Conservation (phyloP, 2,329 filamentous ascomycete species). For the Colletotrichum simmondsii region DNA sequence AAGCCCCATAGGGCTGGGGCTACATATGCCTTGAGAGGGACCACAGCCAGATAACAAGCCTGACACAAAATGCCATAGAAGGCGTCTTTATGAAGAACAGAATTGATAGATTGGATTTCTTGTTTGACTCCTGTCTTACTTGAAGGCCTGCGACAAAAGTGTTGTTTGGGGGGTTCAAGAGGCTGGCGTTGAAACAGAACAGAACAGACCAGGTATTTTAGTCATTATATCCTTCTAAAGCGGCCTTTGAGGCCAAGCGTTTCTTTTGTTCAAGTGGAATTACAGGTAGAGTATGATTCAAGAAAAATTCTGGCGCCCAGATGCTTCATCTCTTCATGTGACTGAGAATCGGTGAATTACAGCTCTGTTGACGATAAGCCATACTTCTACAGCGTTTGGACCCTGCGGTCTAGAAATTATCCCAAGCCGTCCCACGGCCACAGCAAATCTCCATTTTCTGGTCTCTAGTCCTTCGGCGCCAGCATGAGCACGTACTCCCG, state of each 20-base stretch:
- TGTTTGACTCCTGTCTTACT: neutral
- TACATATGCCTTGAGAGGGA: neutral
- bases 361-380: no score
- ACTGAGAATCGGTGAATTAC: neutral
- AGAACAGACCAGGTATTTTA: neutral
- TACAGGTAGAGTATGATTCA: neutral
- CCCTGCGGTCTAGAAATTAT: neutral
- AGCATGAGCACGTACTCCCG: constrained; percentile 98
- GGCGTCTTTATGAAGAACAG: neutral
- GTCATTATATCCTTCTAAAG: neutral
- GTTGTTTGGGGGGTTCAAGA: neutral
- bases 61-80: neutral
- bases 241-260: neutral
- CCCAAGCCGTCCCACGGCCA: neutral
- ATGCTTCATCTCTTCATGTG: neutral
- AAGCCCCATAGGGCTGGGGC: constrained; percentile 9
- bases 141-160: neutral
- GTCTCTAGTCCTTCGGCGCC: constrained; percentile 56
- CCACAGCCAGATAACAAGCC: neutral
- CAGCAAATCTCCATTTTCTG: neutral
- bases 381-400: neutral
- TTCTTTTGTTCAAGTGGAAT: neutral
- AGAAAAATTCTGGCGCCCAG: neutral
- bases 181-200: neutral
- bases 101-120: neutral